phyloP scores from a whole-genome alignment of 106 monocot genomes.

The Dendrobium nobile region DNA sequence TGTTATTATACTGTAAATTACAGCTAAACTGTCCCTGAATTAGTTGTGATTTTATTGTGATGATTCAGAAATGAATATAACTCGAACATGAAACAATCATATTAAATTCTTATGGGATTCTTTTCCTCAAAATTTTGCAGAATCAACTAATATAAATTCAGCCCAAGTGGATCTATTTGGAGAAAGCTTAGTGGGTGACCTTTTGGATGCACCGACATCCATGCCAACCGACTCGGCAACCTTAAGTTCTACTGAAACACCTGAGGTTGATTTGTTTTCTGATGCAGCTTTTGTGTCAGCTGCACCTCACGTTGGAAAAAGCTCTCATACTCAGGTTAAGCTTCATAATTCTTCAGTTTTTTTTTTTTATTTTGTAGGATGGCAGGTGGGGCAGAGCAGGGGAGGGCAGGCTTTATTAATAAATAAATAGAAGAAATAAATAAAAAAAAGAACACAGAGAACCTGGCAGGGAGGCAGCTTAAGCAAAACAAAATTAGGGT shows the following conservation, averaged over 20 bases:
- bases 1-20: too few relatives aligned
- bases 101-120: not conserved
- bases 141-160: slow-evolving; percentile 29
- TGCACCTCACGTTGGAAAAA: slow-evolving; percentile 19
- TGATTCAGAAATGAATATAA: not conserved
- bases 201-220: slow-evolving; percentile 52
- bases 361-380: too few relatives aligned
- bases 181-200: slow-evolving; percentile 55
- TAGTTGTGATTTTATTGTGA: not conserved
- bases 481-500: too few relatives aligned
- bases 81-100: not conserved
- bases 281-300: slow-evolving; percentile 67
- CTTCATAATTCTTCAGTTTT: slow-evolving; percentile 1
- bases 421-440: too few relatives aligned
- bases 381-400: too few relatives aligned
- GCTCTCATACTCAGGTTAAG: slow-evolving; percentile 42
- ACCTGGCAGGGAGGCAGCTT: too few relatives aligned
- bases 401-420: too few relatives aligned
- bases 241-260: slow-evolving; percentile 2
- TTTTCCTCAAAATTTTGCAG: slow-evolving; percentile 13
- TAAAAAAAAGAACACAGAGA: too few relatives aligned
- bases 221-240: slow-evolving; percentile 20
- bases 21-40: not conserved
- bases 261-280: slow-evolving; percentile 79
- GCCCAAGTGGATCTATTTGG: slow-evolving; percentile 61